A percentile compares a stretch with the other conserved stretches of the same genome.
These are phyloP conservation scores for Raffaelea ambrosiae DNA, from an alignment of 2,329 filamentous ascomycete species.

Conservation along the genomic window DNA sequence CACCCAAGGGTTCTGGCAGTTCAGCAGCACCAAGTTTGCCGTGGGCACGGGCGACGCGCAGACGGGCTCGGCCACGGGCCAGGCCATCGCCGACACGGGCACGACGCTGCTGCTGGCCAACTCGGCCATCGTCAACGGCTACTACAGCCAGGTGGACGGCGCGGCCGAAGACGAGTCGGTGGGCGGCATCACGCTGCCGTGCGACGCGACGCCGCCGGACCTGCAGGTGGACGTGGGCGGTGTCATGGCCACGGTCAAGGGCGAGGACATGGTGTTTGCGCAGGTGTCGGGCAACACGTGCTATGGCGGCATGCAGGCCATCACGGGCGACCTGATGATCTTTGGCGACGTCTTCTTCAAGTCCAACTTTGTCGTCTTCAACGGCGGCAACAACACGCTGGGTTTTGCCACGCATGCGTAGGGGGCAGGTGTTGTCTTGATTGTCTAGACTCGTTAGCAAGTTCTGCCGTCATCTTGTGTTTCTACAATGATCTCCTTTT, in stretches of 20 bases:
- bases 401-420: conserved; percentile 40
- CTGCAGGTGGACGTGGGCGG: conserved; percentile 48
- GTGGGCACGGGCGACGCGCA: conserved; percentile 36
- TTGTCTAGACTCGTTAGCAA: no score
- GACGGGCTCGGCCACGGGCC: conserved; percentile 25
- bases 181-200: conserved; percentile 40
- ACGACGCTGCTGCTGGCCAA: conserved; percentile 57
- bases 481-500: no score
- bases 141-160: conserved; percentile 38
- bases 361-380: conserved; percentile 50
- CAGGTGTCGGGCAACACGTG: conserved; percentile 44
- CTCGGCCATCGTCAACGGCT: conserved; percentile 36
- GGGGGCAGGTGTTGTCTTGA: no score
- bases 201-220: conserved; percentile 36
- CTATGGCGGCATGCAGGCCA: conserved; percentile 60
- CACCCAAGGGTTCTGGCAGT: conserved; percentile 61
- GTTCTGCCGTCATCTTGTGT: no score
- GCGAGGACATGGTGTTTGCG: conserved; percentile 45
- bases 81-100: conserved; percentile 49
- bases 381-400: conserved; percentile 45
- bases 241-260: conserved; percentile 46
- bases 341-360: conserved; percentile 56
- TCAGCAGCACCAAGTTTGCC: conserved; percentile 47
- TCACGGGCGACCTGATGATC: conserved; percentile 48
- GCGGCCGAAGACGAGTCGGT: conserved; percentile 28